Percentiles rank a stretch among this genome's conserved stretches.
These are phyloP conservation scores for Neonectria magnoliae DNA, from an alignment of 2,329 filamentous ascomycete genomes.

Conservation along the genomic window DNA sequence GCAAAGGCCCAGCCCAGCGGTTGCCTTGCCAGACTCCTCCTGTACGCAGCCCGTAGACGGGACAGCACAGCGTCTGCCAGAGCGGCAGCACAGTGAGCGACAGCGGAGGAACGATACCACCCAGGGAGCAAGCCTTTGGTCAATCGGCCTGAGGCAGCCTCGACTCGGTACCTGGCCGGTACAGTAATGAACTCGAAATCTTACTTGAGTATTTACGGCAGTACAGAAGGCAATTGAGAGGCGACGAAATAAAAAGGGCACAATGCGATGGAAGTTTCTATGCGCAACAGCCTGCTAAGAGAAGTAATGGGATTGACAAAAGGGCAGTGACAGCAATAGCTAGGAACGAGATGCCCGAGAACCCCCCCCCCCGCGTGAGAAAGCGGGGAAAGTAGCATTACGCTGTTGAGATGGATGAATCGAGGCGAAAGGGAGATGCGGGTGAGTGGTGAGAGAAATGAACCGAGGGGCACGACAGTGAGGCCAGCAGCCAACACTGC, in stretches of 20 bases:
- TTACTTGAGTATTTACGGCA: not conserved
- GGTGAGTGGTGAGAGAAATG: constrained; percentile 2
- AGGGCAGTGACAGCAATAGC: not conserved
- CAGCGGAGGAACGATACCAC: constrained; percentile 8
- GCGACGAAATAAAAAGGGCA: not conserved
- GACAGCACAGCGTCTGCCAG: not conserved
- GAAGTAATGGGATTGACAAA: not conserved
- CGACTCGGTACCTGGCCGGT: constrained; percentile 1
- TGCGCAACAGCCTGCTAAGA: not conserved
- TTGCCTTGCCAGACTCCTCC: constrained; percentile 25
- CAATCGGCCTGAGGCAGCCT: not conserved
- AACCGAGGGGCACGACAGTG: not conserved
- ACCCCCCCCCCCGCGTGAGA: constrained; percentile 7
- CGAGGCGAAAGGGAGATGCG: constrained; percentile 6
- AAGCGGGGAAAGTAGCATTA: constrained; percentile 40
- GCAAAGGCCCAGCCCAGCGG: constrained; percentile 14
- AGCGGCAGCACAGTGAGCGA: not conserved
- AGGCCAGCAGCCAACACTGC: not conserved
- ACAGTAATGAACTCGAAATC: not conserved
- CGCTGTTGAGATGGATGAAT: constrained; percentile 20
- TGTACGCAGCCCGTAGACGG: not conserved
- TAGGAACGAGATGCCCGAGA: not conserved
- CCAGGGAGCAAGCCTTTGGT: not conserved
- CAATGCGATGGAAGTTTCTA: not conserved
- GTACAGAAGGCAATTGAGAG: constrained; percentile 5